Evolutionary conservation across 2,329 filamentous ascomycete genomes (phyloP).

Genomic region (Cladosporium sphaerospermum): DNA sequence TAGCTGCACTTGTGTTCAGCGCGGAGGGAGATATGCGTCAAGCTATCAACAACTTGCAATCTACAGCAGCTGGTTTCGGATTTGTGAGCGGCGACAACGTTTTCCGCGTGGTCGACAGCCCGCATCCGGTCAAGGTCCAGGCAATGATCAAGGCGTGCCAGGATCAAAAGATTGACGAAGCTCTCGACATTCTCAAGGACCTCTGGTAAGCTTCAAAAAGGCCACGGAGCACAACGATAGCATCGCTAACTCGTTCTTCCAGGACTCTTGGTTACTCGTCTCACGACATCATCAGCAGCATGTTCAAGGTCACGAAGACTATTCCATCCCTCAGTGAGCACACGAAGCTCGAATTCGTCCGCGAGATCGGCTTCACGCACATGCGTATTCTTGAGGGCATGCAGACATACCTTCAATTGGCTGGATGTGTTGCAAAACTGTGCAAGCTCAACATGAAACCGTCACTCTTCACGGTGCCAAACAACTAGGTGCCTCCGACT

Average conservation of each 20-base stretch:
- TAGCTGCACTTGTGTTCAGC: slow-evolving; percentile 93
- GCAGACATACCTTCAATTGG: slow-evolving; percentile 88
- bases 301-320: slow-evolving; percentile 98
- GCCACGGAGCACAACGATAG: not conserved
- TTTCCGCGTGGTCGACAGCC: slow-evolving; percentile 93
- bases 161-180: slow-evolving; percentile 82
- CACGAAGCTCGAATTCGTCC: slow-evolving; percentile 88
- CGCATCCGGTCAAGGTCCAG: slow-evolving; percentile 96
- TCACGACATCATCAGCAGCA: slow-evolving; percentile 97
- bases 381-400: slow-evolving; percentile 99
- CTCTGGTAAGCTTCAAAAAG: slow-evolving; percentile 61
- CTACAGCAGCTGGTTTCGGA: slow-evolving; percentile 85
- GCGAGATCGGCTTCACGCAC: slow-evolving; percentile 95
- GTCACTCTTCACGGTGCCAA: slow-evolving; percentile 59
- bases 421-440: slow-evolving; percentile 82
- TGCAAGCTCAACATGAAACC: slow-evolving; percentile 97
- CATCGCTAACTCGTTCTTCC: not conserved
- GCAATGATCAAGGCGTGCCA: slow-evolving; percentile 97
- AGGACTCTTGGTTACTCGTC: slow-evolving; percentile 88
- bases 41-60: slow-evolving; percentile 97
- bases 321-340: slow-evolving; percentile 89
- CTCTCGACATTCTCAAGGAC: slow-evolving; percentile 79
- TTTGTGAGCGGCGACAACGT: slow-evolving; percentile 98
- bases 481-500: not conserved
- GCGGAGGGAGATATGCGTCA: slow-evolving; percentile 98